Percentiles rank a stretch among this genome's conserved stretches.
These are phyloP conservation scores for Cyberlindnera euphorbiiphila DNA, from an alignment of 805 yeast species.

Conservation along the genomic window DNA sequence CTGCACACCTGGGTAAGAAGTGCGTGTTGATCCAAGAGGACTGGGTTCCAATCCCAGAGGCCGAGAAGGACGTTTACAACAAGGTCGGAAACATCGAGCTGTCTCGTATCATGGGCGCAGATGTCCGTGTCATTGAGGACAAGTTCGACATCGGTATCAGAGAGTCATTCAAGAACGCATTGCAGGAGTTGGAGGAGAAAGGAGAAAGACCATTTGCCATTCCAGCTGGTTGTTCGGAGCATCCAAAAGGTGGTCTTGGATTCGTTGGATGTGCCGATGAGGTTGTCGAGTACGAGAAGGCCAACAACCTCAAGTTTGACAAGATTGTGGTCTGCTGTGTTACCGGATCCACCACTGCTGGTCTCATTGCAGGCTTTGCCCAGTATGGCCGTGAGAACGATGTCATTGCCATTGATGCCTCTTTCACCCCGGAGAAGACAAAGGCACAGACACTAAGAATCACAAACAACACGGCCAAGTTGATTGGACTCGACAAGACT, in stretches of 20 bases:
- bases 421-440: constrained; percentile 20
- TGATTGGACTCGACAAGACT: constrained; percentile 15
- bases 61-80: constrained; percentile 19
- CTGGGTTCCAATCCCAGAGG: constrained; percentile 22
- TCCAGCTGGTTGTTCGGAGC: constrained; percentile 21
- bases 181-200: constrained; percentile 13
- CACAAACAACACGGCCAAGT: constrained; percentile 19
- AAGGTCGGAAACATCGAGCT: constrained; percentile 19
- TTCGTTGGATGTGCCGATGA: constrained; percentile 19
- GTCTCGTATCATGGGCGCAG: constrained; percentile 20
- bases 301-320: constrained; percentile 13
- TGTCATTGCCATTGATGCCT: constrained; percentile 20
- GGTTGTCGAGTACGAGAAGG: constrained; percentile 15
- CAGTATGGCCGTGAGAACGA: constrained; percentile 18
- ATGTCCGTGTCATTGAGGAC: constrained; percentile 19
- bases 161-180: constrained; percentile 16
- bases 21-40: constrained; percentile 21
- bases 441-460: constrained; percentile 18
- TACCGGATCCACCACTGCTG: constrained; percentile 20
- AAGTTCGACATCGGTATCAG: constrained; percentile 20
- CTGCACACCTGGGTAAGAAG: constrained; percentile 19
- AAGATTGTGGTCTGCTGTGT: constrained; percentile 20
- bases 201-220: constrained; percentile 17
- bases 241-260: constrained; percentile 19
- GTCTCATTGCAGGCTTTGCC: constrained; percentile 19